A percentile compares a stretch with the other conserved stretches of the same genome.
Conservation (phyloP, 2,329 filamentous ascomycete species). For the Lojkania enalia region DNA sequence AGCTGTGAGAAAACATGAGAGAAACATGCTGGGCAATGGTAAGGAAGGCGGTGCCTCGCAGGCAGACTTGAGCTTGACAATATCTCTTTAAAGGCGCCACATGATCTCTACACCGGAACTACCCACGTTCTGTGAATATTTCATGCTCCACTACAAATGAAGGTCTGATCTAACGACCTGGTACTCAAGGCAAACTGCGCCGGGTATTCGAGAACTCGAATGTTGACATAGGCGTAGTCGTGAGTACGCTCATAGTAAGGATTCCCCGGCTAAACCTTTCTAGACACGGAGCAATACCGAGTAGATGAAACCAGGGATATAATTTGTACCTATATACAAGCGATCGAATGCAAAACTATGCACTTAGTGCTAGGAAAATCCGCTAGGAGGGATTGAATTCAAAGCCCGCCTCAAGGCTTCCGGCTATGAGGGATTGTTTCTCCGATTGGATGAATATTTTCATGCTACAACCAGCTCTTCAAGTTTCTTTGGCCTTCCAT, state of each 20-base stretch:
- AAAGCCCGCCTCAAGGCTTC: too few relatives aligned
- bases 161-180: constrained; percentile 2
- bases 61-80: background rate
- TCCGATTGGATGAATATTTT: too few relatives aligned
- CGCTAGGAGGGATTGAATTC: too few relatives aligned
- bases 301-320: constrained; percentile 8
- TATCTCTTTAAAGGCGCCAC: background rate
- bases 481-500: too few relatives aligned
- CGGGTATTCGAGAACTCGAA: background rate
- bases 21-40: constrained; percentile 3
- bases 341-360: too few relatives aligned
- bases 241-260: constrained; percentile 1
- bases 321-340: background rate
- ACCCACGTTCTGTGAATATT: constrained; percentile 1
- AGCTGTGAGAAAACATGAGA: constrained; percentile 6
- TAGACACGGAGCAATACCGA: constrained; percentile 10
- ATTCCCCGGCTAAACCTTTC: constrained; percentile 5
- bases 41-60: background rate
- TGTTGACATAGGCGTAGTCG: background rate
- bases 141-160: constrained; percentile 10
- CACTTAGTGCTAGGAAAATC: too few relatives aligned
- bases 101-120: background rate
- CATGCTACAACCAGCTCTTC: too few relatives aligned
- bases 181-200: background rate
- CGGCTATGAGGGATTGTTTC: too few relatives aligned